These are phyloP conservation scores for Malus orientalis DNA, from an alignment of 306 rosid species.

Conservation along the genomic window DNA sequence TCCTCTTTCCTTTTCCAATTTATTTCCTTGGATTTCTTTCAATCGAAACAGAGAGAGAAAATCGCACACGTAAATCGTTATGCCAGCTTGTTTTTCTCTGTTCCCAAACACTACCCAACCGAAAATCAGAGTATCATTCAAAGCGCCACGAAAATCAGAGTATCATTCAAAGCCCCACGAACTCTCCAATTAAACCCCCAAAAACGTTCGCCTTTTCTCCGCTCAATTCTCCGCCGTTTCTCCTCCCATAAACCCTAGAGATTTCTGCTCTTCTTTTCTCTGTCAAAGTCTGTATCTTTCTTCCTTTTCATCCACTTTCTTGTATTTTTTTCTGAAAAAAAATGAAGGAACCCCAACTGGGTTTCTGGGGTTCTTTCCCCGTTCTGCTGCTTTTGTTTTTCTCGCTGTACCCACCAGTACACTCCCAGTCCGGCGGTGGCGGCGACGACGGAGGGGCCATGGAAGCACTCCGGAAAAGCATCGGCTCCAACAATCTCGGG, in stretches of 20 bases:
- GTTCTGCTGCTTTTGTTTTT: background rate
- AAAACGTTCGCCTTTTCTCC: background rate
- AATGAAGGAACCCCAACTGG: slow-evolving; percentile 32
- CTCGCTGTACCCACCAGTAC: background rate
- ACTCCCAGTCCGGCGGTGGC: slow-evolving; percentile 27
- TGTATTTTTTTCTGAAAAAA: background rate
- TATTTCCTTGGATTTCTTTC: background rate
- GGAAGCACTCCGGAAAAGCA: slow-evolving; percentile 21
- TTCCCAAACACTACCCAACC: background rate
- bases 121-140: background rate
- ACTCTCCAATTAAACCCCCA: background rate
- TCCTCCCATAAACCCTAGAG: background rate
- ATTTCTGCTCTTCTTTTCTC: background rate
- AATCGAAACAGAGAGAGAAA: background rate
- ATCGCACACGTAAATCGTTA: background rate
- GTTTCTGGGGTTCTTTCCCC: slow-evolving; percentile 4
- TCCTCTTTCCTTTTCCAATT: background rate
- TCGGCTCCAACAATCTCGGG: slow-evolving; percentile 26
- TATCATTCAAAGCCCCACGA: background rate
- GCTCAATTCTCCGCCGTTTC: background rate
- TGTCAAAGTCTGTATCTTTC: background rate
- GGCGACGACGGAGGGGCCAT: slow-evolving; percentile 51
- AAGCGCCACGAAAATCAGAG: background rate
- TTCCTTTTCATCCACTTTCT: background rate
- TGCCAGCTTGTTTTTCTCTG: background rate